phyloP scores from a whole-genome alignment of 306 rosid species.

The Quercus cerris region DNA sequence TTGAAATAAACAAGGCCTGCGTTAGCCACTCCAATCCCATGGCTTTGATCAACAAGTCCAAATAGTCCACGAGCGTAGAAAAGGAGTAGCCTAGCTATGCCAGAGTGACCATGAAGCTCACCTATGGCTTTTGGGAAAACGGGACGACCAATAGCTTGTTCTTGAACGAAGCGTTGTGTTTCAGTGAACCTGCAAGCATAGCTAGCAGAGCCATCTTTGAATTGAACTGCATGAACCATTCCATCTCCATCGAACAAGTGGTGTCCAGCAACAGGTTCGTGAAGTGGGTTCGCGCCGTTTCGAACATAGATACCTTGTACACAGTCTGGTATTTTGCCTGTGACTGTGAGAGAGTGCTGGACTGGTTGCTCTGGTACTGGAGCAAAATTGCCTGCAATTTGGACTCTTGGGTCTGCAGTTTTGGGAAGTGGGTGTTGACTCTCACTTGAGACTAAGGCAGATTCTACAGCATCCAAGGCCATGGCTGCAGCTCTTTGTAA shows the following conservation, averaged over 20 bases:
- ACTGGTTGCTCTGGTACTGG: conserved; percentile 73
- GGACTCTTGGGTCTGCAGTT: conserved; percentile 87
- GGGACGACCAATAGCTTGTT: conserved; percentile 61
- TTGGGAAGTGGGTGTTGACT: conserved; percentile 64
- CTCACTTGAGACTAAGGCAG: conserved; percentile 49
- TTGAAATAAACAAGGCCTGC: conserved; percentile 89
- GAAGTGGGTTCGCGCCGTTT: conserved; percentile 89
- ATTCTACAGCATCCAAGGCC: conserved; percentile 64
- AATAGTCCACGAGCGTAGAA: conserved; percentile 68
- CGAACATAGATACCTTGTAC: conserved; percentile 82
- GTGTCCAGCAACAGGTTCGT: conserved; percentile 86
- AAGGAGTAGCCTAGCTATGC: conserved; percentile 73
- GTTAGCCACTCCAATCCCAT: conserved; percentile 93
- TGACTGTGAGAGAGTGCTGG: conserved; percentile 34
- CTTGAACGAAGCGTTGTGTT: conserved; percentile 69
- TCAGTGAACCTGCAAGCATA: conserved; percentile 89
- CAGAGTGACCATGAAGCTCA: conserved; percentile 95
- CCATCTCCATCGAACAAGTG: conserved; percentile 99
- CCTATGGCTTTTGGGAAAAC: conserved; percentile 93
- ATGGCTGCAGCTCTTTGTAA: conserved; percentile 51
- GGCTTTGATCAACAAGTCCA: conserved; percentile 60
- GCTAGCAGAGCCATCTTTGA: conserved; percentile 47
- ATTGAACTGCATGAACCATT: conserved; percentile 81
- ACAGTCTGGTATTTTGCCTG: conserved; percentile 68
- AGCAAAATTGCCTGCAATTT: conserved; percentile 90